Percentiles rank a stretch among this genome's conserved stretches.
Conservation (phyloP, 1,284 basidiomycete genomes). For the Leccinum subrobustum region DNA sequence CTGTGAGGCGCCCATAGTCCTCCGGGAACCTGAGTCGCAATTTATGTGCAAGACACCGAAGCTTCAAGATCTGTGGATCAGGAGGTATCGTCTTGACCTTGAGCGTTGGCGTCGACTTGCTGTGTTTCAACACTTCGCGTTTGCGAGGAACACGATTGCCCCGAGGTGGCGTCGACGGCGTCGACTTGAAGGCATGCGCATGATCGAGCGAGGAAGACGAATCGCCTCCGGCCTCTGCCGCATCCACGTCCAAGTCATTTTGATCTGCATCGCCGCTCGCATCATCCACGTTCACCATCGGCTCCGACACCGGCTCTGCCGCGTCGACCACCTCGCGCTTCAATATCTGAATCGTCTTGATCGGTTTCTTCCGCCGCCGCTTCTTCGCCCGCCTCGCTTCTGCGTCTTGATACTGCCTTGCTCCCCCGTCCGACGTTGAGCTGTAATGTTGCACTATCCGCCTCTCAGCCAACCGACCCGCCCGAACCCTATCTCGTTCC, state of each 20-base stretch:
- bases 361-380: constrained; percentile 47
- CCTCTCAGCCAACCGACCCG: constrained; percentile 22
- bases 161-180: constrained; percentile 37
- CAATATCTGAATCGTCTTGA: constrained; percentile 29
- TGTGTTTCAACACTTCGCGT: constrained; percentile 37
- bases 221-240: constrained; percentile 20
- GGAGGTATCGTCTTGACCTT: constrained; percentile 38
- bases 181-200: constrained; percentile 35
- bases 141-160: constrained; percentile 18
- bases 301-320: constrained; percentile 27
- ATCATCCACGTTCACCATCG: constrained; percentile 21
- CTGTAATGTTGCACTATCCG: constrained; percentile 23
- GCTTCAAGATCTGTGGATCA: constrained; percentile 50
- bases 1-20: constrained; percentile 46
- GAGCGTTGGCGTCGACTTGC: constrained; percentile 45
- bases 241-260: constrained; percentile 18
- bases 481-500: constrained; percentile 33
- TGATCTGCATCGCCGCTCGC: constrained; percentile 30
- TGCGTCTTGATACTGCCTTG: constrained; percentile 30
- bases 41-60: constrained; percentile 55
- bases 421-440: constrained; percentile 41
- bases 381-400: constrained; percentile 44
- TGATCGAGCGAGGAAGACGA: constrained; percentile 38
- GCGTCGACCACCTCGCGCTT: constrained; percentile 19
- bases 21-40: constrained; percentile 57